Conservation (phyloP, 2,329 filamentous ascomycete genomes). For the Alternaria consortialis region DNA sequence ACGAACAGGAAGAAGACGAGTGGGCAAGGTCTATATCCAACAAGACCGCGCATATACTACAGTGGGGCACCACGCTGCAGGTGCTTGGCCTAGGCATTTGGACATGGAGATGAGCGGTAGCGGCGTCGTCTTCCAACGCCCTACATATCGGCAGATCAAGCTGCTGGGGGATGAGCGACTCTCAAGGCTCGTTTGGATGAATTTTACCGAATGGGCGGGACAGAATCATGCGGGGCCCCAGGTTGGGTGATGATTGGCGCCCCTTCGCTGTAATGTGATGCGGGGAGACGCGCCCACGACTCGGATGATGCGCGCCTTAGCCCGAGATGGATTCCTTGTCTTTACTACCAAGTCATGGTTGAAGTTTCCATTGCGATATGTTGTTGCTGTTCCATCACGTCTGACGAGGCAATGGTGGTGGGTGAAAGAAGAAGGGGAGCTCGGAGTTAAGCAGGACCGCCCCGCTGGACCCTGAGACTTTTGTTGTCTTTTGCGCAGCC, state of each 20-base stretch:
- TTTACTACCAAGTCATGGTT: not conserved
- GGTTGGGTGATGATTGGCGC: conserved; percentile 13
- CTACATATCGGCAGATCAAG: conserved; percentile 25
- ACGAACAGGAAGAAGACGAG: not conserved
- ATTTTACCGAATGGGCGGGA: conserved; percentile 11
- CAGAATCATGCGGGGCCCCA: conserved; percentile 24
- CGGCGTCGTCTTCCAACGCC: conserved; percentile 3
- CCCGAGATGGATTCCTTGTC: not conserved
- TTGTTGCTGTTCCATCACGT: not conserved
- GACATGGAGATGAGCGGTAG: conserved; percentile 1
- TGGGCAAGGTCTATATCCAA: not conserved
- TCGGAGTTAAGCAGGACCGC: conserved; percentile 19
- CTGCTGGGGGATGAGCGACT: conserved; percentile 4
- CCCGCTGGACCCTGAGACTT: conserved; percentile 20
- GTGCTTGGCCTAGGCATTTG: conserved; percentile 4
- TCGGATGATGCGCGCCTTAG: not conserved
- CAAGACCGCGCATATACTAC: not conserved
- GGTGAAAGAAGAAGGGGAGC: conserved; percentile 7
- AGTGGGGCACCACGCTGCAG: conserved; percentile 1
- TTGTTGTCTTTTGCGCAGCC: conserved; percentile 11
- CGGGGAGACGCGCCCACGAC: conserved; percentile 5
- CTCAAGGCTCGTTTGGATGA: conserved; percentile 12
- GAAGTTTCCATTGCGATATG: not conserved
- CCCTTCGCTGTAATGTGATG: conserved; percentile 3
- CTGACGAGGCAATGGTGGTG: conserved; percentile 1